Conservation (phyloP, 495 filamentous ascomycete genomes). For the Cercophora sp. region DNA sequence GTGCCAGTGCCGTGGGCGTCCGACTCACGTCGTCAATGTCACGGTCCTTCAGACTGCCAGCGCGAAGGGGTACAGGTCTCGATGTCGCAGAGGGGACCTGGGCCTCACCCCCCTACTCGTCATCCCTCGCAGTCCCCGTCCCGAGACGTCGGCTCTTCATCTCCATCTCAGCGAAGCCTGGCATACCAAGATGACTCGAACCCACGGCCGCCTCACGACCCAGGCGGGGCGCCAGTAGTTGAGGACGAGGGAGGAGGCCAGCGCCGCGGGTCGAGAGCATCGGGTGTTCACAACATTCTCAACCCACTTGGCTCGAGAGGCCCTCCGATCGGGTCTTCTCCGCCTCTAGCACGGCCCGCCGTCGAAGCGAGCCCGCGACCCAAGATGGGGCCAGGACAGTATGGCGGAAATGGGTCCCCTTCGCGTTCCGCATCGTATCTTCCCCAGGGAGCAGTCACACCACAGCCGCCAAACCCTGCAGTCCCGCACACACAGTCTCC, state of each 20-base stretch:
- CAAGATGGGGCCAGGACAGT: conserved; percentile 25
- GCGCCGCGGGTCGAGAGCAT: conserved; percentile 36
- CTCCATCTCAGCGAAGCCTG: conserved; percentile 21
- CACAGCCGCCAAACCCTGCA: conserved; percentile 19
- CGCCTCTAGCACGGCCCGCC: conserved; percentile 14
- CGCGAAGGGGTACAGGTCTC: conserved; percentile 55
- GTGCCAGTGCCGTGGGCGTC: conserved; percentile 14
- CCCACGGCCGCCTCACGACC: conserved; percentile 28
- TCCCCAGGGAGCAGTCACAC: conserved; percentile 25
- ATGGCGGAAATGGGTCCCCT: conserved; percentile 29
- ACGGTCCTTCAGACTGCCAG: conserved; percentile 43
- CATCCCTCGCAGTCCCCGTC: conserved; percentile 28
- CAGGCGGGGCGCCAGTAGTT: conserved; percentile 19
- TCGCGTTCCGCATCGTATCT: conserved; percentile 27
- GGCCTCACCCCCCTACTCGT: conserved; percentile 44
- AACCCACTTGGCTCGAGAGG: conserved; percentile 41
- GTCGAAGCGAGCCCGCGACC: conserved; percentile 12
- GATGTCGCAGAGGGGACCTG: conserved; percentile 57
- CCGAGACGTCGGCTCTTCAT: conserved; percentile 24
- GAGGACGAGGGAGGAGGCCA: conserved; percentile 32
- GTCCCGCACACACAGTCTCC: conserved; percentile 27
- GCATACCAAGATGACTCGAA: conserved; percentile 23
- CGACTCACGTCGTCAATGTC: conserved; percentile 49
- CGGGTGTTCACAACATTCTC: conserved; percentile 49
- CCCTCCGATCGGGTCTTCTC: conserved; percentile 16